These are phyloP conservation scores for Oenanthe javanica DNA, from an alignment of 140 eudicot species.

Conservation along the genomic window DNA sequence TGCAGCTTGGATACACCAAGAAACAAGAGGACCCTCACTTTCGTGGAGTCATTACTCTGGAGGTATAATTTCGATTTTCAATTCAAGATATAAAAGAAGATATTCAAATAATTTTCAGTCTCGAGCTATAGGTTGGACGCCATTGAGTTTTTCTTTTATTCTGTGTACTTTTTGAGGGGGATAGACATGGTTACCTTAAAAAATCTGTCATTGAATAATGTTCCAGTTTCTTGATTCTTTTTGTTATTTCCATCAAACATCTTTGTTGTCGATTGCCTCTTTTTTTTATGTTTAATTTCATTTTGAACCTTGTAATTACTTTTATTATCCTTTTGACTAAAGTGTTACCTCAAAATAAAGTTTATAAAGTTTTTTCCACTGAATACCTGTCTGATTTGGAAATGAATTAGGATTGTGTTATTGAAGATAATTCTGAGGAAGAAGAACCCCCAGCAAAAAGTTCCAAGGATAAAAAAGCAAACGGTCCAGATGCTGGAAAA, in stretches of 20 bases:
- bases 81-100: background rate
- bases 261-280: background rate
- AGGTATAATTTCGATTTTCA: conserved; percentile 38
- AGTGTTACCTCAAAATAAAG: background rate
- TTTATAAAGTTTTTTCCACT: background rate
- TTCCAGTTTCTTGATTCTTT: background rate
- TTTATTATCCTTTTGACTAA: background rate
- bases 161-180: background rate
- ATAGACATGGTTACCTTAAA: background rate
- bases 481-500: conserved; percentile 62
- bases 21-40: conserved; percentile 89
- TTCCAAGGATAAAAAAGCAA: conserved; percentile 91
- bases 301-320: background rate
- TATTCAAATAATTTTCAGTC: background rate
- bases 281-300: background rate
- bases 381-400: background rate
- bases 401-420: conserved; percentile 62
- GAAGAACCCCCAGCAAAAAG: conserved; percentile 81
- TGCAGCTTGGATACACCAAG: conserved; percentile 97
- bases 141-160: background rate
- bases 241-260: background rate
- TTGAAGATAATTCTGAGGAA: conserved; percentile 85
- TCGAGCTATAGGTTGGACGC: background rate
- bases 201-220: background rate
- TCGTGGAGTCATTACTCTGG: conserved; percentile 88